A percentile compares a stretch with the other conserved stretches of the same genome.
These are phyloP conservation scores for Pholiota microspora DNA, from an alignment of 768 basidiomycete species.

Conservation along the genomic window DNA sequence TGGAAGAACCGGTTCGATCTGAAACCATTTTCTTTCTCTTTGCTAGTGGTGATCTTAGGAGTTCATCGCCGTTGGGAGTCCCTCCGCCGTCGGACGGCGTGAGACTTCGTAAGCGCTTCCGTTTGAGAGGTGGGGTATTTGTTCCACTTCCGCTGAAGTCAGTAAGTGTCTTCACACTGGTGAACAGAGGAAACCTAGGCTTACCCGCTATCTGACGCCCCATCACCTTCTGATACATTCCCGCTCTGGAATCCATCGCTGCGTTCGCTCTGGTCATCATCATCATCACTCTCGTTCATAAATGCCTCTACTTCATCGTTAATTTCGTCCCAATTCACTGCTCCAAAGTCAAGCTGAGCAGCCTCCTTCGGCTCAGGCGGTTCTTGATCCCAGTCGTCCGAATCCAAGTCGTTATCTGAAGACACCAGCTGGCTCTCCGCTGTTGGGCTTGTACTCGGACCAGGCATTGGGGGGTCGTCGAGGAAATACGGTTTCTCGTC, in stretches of 20 bases:
- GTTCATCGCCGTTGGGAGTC: constrained; percentile 36
- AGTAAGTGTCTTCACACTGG: constrained; percentile 17
- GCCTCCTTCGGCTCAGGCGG: constrained; percentile 27
- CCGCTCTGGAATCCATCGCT: constrained; percentile 47
- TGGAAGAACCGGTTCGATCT: constrained; percentile 63
- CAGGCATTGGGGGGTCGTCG: constrained; percentile 47
- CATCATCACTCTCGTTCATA: constrained; percentile 78
- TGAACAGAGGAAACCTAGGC: background rate
- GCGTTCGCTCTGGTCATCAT: constrained; percentile 37
- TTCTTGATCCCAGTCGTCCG: constrained; percentile 62
- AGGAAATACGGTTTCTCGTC: constrained; percentile 78
- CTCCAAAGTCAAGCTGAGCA: constrained; percentile 46
- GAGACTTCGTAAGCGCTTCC: constrained; percentile 69
- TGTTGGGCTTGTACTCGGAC: constrained; percentile 32
- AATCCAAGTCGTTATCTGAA: constrained; percentile 66
- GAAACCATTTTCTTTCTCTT: constrained; percentile 78
- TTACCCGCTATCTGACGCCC: constrained; percentile 40
- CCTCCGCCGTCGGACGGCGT: constrained; percentile 66
- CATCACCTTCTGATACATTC: constrained; percentile 58
- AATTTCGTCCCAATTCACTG: constrained; percentile 80
- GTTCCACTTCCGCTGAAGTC: constrained; percentile 28
- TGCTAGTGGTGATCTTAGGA: constrained; percentile 67
- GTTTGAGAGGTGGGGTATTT: constrained; percentile 43
- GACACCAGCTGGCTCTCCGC: constrained; percentile 34
- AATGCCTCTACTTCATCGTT: constrained; percentile 87